A percentile compares a stretch with the other conserved stretches of the same genome.
These are phyloP conservation scores for Phaeotremella fagi DNA, from an alignment of 768 basidiomycete species.

Conservation along the genomic window DNA sequence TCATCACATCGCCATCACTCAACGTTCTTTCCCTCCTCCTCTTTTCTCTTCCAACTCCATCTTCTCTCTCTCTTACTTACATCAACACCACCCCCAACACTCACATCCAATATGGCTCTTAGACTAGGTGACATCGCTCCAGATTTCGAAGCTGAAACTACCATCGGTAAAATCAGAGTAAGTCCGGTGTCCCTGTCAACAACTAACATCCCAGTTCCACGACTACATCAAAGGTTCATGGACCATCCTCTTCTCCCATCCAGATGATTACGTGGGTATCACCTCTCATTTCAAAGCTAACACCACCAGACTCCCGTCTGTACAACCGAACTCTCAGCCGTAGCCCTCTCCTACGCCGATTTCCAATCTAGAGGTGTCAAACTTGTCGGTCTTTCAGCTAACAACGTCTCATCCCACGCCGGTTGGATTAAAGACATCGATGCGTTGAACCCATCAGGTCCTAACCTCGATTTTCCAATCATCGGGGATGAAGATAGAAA, in stretches of 20 bases:
- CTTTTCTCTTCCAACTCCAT: not conserved
- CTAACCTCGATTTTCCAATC: constrained; percentile 85
- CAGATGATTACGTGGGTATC: constrained; percentile 53
- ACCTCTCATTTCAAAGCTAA: constrained; percentile 53
- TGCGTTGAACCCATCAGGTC: constrained; percentile 56
- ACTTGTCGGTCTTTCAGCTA: constrained; percentile 70
- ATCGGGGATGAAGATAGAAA: constrained; percentile 88
- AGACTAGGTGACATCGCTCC: constrained; percentile 63
- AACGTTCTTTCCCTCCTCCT: no score
- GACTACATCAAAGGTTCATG: constrained; percentile 85
- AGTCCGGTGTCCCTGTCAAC: constrained; percentile 5
- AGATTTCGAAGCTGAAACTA: constrained; percentile 82
- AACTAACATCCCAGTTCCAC: constrained; percentile 53
- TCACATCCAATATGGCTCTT: constrained; percentile 28
- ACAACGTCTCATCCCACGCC: constrained; percentile 75
- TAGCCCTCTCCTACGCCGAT: constrained; percentile 77
- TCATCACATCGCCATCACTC: no score
- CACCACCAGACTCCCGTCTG: constrained; percentile 39
- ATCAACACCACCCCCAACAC: not conserved
- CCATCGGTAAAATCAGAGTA: constrained; percentile 77
- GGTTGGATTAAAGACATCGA: constrained; percentile 75
- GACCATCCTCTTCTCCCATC: constrained; percentile 90
- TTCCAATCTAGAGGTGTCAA: constrained; percentile 86
- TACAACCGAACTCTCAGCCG: constrained; percentile 92
- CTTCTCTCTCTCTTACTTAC: not conserved